These are phyloP conservation scores for Heracleum sosnowskyi DNA, from an alignment of 129 eudicot species.

Conservation along the genomic window DNA sequence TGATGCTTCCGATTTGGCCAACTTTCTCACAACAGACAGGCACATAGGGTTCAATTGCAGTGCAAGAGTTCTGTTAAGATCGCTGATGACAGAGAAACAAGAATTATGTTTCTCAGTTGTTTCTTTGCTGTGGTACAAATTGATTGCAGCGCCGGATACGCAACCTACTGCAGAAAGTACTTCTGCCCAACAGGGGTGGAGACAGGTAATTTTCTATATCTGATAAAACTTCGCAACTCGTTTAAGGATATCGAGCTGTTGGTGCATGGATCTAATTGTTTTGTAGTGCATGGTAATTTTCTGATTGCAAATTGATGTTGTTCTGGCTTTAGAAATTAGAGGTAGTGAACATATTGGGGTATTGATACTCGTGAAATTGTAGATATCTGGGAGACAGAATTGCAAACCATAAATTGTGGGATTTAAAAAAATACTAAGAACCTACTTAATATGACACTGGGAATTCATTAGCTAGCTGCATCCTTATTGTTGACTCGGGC, in stretches of 20 bases:
- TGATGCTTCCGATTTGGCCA: constrained; percentile 93
- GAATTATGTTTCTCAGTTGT: constrained; percentile 94
- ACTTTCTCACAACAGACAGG: constrained; percentile 83
- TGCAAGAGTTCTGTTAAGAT: constrained; percentile 52
- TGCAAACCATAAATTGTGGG: background rate
- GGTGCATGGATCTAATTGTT: no score
- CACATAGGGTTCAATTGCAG: constrained; percentile 81
- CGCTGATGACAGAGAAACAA: constrained; percentile 75
- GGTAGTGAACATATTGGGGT: background rate
- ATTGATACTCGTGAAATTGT: background rate
- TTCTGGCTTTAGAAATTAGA: no score
- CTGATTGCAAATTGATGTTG: background rate
- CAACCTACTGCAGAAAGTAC: constrained; percentile 92
- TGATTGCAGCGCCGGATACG: constrained; percentile 90
- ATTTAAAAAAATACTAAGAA: background rate
- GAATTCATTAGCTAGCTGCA: background rate
- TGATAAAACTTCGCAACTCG: background rate
- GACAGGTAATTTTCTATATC: constrained; percentile 53
- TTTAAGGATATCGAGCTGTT: background rate
- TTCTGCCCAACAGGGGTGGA: constrained; percentile 99
- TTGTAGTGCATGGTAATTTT: background rate
- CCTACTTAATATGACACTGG: background rate
- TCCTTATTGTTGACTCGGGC: background rate
- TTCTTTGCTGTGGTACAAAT: constrained; percentile 92
- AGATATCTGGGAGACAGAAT: background rate